Conservation (phyloP, 257 asterid species). For the Linderniella brevidens region DNA sequence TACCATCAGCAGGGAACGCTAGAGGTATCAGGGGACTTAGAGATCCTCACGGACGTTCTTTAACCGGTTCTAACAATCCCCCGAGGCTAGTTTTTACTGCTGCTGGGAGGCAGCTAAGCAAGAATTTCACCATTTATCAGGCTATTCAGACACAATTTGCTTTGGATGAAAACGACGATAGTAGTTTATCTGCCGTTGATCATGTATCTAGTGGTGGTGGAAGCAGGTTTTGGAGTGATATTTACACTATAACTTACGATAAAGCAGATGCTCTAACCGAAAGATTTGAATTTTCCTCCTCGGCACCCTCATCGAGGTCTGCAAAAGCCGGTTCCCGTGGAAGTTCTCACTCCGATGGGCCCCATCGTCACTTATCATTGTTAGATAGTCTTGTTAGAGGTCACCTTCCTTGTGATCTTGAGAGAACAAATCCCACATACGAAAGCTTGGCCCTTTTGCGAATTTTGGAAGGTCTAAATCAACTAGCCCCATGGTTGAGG, state of each 20-base stretch:
- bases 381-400: slow-evolving; percentile 91
- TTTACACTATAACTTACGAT: slow-evolving; percentile 77
- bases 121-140: slow-evolving; percentile 77
- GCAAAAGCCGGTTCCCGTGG: slow-evolving; percentile 30
- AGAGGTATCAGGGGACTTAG: slow-evolving; percentile 73
- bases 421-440: slow-evolving; percentile 73
- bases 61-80: slow-evolving; percentile 20
- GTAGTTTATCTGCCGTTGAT: slow-evolving; percentile 55
- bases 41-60: slow-evolving; percentile 51
- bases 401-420: slow-evolving; percentile 88
- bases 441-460: slow-evolving; percentile 79
- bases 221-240: slow-evolving; percentile 74
- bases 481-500: slow-evolving; percentile 74
- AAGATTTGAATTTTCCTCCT: slow-evolving; percentile 34
- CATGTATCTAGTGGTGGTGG: slow-evolving; percentile 75
- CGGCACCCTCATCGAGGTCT: slow-evolving; percentile 44
- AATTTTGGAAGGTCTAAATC: slow-evolving; percentile 79
- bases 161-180: slow-evolving; percentile 59
- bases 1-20: slow-evolving; percentile 62
- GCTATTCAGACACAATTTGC: slow-evolving; percentile 86
- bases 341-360: slow-evolving; percentile 23
- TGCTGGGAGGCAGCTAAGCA: slow-evolving; percentile 74
- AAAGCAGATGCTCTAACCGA: slow-evolving; percentile 46
- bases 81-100: slow-evolving; percentile 55
- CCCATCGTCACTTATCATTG: slow-evolving; percentile 40